Evolutionary conservation across 129 eudicot species (phyloP).

Genomic region (Centaurea solstitialis): DNA sequence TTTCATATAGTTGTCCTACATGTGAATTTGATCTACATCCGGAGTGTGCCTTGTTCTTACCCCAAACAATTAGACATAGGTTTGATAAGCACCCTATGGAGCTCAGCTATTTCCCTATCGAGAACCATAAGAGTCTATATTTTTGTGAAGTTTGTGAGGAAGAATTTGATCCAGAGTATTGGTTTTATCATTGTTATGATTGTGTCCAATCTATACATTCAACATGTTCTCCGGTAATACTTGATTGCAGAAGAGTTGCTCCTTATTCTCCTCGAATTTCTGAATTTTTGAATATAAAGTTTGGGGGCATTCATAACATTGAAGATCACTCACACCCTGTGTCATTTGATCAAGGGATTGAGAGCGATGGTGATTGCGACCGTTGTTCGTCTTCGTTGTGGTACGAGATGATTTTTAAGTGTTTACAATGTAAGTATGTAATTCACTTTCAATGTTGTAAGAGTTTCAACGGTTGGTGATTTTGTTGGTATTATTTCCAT

Average conservation of each 20-base stretch:
- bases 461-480: background rate
- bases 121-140: background rate
- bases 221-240: background rate
- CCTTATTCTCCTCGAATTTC: background rate
- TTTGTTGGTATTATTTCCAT: too few relatives aligned
- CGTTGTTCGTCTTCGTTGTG: background rate
- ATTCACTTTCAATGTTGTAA: background rate
- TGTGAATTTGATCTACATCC: background rate
- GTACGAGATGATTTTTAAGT: background rate
- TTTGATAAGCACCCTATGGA: conserved; percentile 6
- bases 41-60: conserved; percentile 3
- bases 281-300: background rate
- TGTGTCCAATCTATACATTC: conserved; percentile 10
- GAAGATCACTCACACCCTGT: background rate
- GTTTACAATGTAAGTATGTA: background rate
- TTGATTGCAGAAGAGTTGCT: background rate
- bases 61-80: background rate
- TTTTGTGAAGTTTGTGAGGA: conserved; percentile 14
- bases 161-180: background rate
- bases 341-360: background rate
- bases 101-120: background rate
- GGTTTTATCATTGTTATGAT: conserved; percentile 9
- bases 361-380: background rate
- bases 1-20: background rate
- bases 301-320: background rate